phyloP scores from a whole-genome alignment of 2,329 filamentous ascomycete species.

The Gliomastix tumulicola region DNA sequence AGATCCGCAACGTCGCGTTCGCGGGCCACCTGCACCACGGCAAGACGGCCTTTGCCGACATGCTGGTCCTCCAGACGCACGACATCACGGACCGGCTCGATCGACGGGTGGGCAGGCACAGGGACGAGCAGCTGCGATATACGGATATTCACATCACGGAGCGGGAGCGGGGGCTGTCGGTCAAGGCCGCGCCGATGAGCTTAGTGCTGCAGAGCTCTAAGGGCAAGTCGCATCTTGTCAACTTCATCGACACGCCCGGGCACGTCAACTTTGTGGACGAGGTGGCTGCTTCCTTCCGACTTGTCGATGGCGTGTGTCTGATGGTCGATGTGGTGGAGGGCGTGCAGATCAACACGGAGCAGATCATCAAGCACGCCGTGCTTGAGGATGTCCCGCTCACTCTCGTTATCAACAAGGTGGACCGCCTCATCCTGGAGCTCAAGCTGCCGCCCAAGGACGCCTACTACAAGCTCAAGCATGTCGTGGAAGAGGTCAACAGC shows the following conservation, averaged over 20 bases:
- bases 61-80: conserved; percentile 94
- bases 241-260: conserved; percentile 91
- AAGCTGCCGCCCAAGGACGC: conserved; percentile 92
- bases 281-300: conserved; percentile 76
- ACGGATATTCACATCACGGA: conserved; percentile 90
- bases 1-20: conserved; percentile 87
- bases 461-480: conserved; percentile 98
- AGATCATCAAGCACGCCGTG: conserved; percentile 93
- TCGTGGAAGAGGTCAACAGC: conserved; percentile 97
- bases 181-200: conserved; percentile 93
- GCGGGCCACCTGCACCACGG: conserved; percentile 94
- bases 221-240: conserved; percentile 91
- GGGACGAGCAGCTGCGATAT: conserved; percentile 88
- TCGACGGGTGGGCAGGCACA: conserved; percentile 70
- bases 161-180: conserved; percentile 80
- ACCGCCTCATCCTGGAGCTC: conserved; percentile 86
- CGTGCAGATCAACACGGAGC: conserved; percentile 97
- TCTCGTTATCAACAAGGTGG: conserved; percentile 94
- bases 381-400: conserved; percentile 84
- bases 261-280: conserved; percentile 99
- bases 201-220: conserved; percentile 80
- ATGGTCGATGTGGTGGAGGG: conserved; percentile 96
- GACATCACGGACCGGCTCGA: conserved; percentile 74
- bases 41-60: conserved; percentile 97
- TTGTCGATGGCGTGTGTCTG: conserved; percentile 87